Conservation (phyloP, 768 basidiomycete species). For the Auriscalpium orientale region DNA sequence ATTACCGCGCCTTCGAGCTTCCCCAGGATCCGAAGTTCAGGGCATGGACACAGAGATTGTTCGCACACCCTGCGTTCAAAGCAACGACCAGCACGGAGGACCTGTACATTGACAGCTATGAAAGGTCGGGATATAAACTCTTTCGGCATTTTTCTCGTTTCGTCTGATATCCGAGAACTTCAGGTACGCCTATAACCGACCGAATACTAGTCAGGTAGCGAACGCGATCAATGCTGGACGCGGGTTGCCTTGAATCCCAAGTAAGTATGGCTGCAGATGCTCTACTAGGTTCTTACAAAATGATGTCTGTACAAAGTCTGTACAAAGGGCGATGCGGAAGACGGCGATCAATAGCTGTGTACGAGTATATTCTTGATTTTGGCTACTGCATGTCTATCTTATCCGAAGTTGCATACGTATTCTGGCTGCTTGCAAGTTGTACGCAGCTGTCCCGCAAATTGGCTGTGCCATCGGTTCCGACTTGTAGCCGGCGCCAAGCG, state of each 20-base stretch:
- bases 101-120: slow-evolving; percentile 66
- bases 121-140: slow-evolving; percentile 36
- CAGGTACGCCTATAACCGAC: slow-evolving; percentile 72
- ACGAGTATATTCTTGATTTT: too few relatives aligned
- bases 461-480: too few relatives aligned
- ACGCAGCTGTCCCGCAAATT: too few relatives aligned
- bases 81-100: slow-evolving; percentile 61
- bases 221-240: slow-evolving; percentile 66
- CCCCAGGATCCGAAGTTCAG: slow-evolving; percentile 41
- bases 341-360: too few relatives aligned
- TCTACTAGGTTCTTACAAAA: too few relatives aligned
- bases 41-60: slow-evolving; percentile 45
- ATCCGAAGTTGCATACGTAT: too few relatives aligned
- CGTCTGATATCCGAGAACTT: neutral
- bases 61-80: slow-evolving; percentile 56
- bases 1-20: slow-evolving; percentile 61
- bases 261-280: neutral
- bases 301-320: too few relatives aligned
- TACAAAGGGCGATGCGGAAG: too few relatives aligned
- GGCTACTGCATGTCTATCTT: too few relatives aligned
- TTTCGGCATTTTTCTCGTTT: neutral
- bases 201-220: slow-evolving; percentile 71
- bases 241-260: slow-evolving; percentile 43
- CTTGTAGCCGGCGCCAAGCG: too few relatives aligned
- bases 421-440: too few relatives aligned